Evolutionary conservation across 805 yeast genomes (phyloP), one percentile per base, ranked within the genome.

Genomic region (Candida schatavii): DNA sequence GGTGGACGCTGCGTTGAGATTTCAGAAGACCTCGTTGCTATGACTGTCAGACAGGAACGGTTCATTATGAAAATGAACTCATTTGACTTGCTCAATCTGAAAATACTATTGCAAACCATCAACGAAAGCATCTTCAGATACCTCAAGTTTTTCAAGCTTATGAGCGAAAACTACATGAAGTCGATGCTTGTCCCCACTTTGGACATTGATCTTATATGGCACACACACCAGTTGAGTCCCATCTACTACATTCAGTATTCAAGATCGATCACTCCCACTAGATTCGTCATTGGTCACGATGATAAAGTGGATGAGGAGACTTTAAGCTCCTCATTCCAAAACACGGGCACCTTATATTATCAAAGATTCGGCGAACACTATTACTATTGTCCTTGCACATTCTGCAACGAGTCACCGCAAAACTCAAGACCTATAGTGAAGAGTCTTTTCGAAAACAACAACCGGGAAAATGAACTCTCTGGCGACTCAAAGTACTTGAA

Each of bases 181-280:
- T 26, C 34, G 9, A 44, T 47, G 45, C 37, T 27, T 37, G 35
- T 37, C 30, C 58, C 58, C 1, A 54, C 58, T 3, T 40, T 54
- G 37, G 56, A 54, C 32, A 54, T 54, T 18, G 55, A 52, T 30
- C 42, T 54, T 33, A 26, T 52, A 14, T 52, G 58, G 58, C 55
- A 47, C 31, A 54, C 55, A 2, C 55, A 52, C 23, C 52, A 51
- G 25, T 41, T 54, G 21, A 37, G 51, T 3, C 40, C 42, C 39
- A 28, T 39, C 21, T 39, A 42, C 27, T 50, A 52, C 35, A 43
- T 49, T 18, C 30, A 47, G 4, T 46, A 36, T 13, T 33, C 36
- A 19, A 46, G 35, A 28, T 37, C n/a, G 17, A 7, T 2, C 25
- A 40, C 18, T 26, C 27, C 11, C 29, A 34, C 5, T 18, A 33